phyloP scores from a whole-genome alignment of 306 rosid genomes.

The Casuarina equisetifolia region DNA sequence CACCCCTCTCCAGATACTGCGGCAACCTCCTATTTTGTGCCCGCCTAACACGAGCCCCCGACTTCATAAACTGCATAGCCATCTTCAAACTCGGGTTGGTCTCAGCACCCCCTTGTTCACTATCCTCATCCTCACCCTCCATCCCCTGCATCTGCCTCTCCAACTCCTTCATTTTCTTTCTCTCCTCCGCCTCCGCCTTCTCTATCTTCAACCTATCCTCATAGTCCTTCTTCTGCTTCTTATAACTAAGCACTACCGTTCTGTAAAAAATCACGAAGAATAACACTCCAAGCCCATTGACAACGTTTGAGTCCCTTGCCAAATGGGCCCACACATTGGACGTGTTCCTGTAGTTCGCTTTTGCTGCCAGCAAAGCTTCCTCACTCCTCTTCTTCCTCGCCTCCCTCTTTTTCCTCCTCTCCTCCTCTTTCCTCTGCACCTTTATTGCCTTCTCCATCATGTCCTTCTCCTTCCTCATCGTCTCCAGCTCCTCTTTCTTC shows the following conservation, averaged over 20 bases:
- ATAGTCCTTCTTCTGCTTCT: conserved; percentile 91
- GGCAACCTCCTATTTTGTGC: conserved; percentile 74
- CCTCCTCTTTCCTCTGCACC: conserved; percentile 61
- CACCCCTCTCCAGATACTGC: conserved; percentile 89
- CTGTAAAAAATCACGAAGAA: conserved; percentile 77
- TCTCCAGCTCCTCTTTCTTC: conserved; percentile 51
- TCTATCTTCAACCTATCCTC: conserved; percentile 91
- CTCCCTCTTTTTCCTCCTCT: conserved; percentile 50
- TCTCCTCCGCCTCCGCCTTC: conserved; percentile 94
- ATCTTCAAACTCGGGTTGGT: conserved; percentile 75
- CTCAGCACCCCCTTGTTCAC: conserved; percentile 67
- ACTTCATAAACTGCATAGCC: conserved; percentile 96
- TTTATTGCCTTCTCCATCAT: conserved; percentile 43
- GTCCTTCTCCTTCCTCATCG: conserved; percentile 52
- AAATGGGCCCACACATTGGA: conserved; percentile 58
- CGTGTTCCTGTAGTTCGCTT: conserved; percentile 28
- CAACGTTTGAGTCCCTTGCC: conserved; percentile 51
- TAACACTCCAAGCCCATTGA: conserved; percentile 57
- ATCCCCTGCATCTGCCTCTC: conserved; percentile 69
- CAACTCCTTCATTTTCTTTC: conserved; percentile 71
- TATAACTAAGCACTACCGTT: conserved; percentile 77
- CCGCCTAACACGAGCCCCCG: conserved; percentile 88
- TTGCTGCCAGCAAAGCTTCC: conserved; percentile 49
- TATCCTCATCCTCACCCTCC: conserved; percentile 54
- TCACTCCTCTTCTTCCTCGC: conserved; percentile 45